Evolutionary conservation across 345 rosid species (phyloP), one percentile per base, ranked within the genome.

Genomic region (Populus pruinosa): DNA sequence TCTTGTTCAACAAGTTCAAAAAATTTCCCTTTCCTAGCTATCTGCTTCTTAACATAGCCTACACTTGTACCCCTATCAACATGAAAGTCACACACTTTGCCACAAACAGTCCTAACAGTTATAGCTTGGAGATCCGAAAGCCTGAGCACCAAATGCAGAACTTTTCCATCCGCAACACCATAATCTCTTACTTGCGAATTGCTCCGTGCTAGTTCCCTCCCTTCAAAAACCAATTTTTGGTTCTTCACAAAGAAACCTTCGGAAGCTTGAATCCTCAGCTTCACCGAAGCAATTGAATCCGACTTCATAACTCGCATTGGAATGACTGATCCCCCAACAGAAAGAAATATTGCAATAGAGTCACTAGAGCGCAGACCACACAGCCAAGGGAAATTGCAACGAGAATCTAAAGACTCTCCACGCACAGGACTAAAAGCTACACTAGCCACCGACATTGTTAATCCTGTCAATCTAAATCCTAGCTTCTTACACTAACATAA

Each of bases 41-140:
- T 80, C 84, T 92, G 85, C 83, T 87, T 87, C 90, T 93, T 93
- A 83, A 92, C 91, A 80, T 88, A 91, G 25, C 89, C 94, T 72
- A 93, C 91, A 80, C 89, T 87, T 85, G 85, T 90, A 71, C 83
- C 74, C 87, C 86, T 88, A 81, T 89, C 89, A 68, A 93, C 88
- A 69, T 78, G 84, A 76, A 93, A 85, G 76, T 86, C 85, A 38
- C 88, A 84, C 80, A 85, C 90, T 88, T 91, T 89, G 72, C 94
- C 98, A 41, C 86, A 82, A 53, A 82, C 82, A 77, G 92, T 89
- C 70, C 81, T 85, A 44, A 91, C 90, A 43, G 87, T 87, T 72
- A 94, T 90, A 47, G 89, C 87, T 79, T 85, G 94, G 71, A 87
- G 88, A 87, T 90, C 90, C 6, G 96, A 86, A 74, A 91, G 86